Evolutionary conservation across 495 filamentous ascomycete species (phyloP), one percentile per base, ranked within the genome.

Genomic region (Aspergillus carlsbadensis): DNA sequence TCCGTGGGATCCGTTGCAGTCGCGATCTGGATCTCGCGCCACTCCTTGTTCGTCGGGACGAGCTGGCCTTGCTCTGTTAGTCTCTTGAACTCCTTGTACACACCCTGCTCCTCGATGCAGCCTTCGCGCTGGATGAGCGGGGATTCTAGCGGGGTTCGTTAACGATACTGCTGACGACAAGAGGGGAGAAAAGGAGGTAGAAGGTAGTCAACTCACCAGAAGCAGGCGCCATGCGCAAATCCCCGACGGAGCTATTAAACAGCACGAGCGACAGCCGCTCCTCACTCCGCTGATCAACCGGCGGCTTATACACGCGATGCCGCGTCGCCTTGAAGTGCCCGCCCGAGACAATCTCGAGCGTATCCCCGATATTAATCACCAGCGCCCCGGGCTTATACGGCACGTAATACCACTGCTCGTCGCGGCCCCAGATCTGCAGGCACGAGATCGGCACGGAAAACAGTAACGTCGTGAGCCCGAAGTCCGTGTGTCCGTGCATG

Each of bases 271-370:
- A 76, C 4, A 78, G 60, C 33, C 75, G 66, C 62, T 76, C 69
- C 52, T 68, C 61, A 15, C 70, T 53, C 35, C 66, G 24, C 45
- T 79, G 76, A 58, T 79, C 76, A 0, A 58, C 65, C 4, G 76
- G 76, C 1, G 67, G 75, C 61, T 67, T 73, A 54, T 58, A 70
- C 0, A 79, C 76, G 15, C 70, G 64, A 56, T 79, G 76, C 5
- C 69, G 64, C 40, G 76, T 79, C 20, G 76, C 73, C 63, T 76
- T 77, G 58, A 79, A 79, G 41, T 77, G 76, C 2, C 76, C 76
- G 31, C 76, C 76, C 8, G 76, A 76, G 6, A 79, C 63, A 48
- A 78, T 73, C 63, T 78, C 75, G 8, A 78, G 52, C 5, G 72
- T 71, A 45, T 79, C 74, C 14, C 76, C 76, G 44, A 79, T 70